Evolutionary conservation across 106 monocot genomes (phyloP), one percentile per base, ranked within the genome.

Genomic region (Agapanthus africanus): DNA sequence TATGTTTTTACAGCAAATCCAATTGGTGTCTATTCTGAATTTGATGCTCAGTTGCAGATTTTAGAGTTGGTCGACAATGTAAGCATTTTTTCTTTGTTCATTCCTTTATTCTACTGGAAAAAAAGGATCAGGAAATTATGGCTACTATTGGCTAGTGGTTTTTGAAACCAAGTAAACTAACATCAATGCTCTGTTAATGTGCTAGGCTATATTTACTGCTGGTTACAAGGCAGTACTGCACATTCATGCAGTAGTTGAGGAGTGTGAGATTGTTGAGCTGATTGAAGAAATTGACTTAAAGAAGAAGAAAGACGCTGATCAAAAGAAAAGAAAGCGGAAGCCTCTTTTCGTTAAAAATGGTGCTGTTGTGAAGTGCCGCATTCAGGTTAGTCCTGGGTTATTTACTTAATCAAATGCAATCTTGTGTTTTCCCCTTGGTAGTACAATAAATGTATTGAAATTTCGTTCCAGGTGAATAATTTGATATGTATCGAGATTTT

Each of bases 191-290:
- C 9, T 72, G 11, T 67, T 40, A 33, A 41, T 79, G 31, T 30
- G 13, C 33, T 76, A 97, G 97, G 91, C 92, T 28, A 92, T 99
- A 42, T 99, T 99, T 27, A 99, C 97, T 69, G 92, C 97, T 70
- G 97, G 97, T n/a, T 99, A 92, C 79, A 99, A 90, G 67, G 97
- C 97, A 41, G 76, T 99, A 0, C 65, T 99, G 63, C 97, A 99
- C 66, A 87, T 99, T 72, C 97, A 99, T 68, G 71, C 97, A 31
- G 52, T 92, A 42, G 92, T 92, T 16, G 97, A 99, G 79, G 97
- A 99, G 69, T 92, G 92, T 63, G 97, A 99, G 73, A 99, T 93
- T 76, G 87, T 93, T 54, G 89, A 99, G 19, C 82, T 99, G 21
- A 64, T 99, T 39, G 92, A 93, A 79, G 97, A 99, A 76, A 93